Conservation (phyloP, 257 asterid species). For the Solanum sitiens region DNA sequence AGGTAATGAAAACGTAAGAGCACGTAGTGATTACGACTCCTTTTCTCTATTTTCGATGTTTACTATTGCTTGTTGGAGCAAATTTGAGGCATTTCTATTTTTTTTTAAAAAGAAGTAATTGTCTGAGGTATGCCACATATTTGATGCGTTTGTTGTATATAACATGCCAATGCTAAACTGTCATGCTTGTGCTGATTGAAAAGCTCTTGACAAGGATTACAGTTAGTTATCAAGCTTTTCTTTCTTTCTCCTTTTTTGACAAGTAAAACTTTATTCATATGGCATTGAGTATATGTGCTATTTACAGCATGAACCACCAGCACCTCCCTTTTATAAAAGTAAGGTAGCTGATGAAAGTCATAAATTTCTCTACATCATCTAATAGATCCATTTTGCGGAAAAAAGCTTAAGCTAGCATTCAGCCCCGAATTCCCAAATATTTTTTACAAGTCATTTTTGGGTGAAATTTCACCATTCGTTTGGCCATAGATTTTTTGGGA, state of each 20-base stretch:
- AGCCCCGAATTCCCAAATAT: background rate
- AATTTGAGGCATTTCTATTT: background rate
- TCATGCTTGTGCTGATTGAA: background rate
- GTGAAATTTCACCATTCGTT: background rate
- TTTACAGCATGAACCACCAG: background rate
- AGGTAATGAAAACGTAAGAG: conserved; percentile 33
- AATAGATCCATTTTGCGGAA: background rate
- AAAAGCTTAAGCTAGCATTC: background rate
- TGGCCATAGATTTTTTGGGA: background rate
- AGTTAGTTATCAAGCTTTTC: background rate
- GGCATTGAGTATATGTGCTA: background rate
- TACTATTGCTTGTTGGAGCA: background rate
- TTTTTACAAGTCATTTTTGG: background rate
- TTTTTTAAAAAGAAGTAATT: background rate
- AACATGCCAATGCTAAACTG: background rate
- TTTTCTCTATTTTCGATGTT: background rate
- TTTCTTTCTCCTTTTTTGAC: background rate
- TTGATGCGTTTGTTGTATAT: background rate
- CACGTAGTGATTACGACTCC: background rate
- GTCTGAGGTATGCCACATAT: background rate
- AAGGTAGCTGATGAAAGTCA: background rate
- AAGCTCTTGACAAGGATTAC: background rate
- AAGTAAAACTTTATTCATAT: background rate
- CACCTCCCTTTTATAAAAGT: background rate
- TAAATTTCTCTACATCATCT: background rate